phyloP scores from a whole-genome alignment of 75 land plant species.

The Cupressus sempervirens region DNA sequence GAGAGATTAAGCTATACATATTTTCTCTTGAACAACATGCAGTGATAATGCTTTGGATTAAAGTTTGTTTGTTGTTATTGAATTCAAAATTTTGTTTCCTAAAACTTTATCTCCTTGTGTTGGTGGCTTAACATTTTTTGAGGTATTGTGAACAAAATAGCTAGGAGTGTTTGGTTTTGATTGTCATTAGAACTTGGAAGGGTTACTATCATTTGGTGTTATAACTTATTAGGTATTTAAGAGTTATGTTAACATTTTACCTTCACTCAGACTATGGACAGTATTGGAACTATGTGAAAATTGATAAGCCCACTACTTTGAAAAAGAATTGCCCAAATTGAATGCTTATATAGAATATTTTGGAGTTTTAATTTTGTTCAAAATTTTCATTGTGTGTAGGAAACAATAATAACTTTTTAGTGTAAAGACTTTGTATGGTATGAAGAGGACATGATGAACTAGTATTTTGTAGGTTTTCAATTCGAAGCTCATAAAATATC shows the following conservation, averaged over 20 bases:
- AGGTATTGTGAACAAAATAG: too few relatives aligned
- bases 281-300: neutral
- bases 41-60: too few relatives aligned
- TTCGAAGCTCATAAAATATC: neutral
- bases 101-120: too few relatives aligned
- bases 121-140: too few relatives aligned
- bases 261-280: neutral
- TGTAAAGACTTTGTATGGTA: neutral
- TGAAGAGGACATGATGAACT: neutral
- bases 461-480: neutral
- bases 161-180: too few relatives aligned
- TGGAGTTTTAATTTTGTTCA: neutral
- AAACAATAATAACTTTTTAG: neutral
- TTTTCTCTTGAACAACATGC: too few relatives aligned
- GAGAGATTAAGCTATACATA: too few relatives aligned
- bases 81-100: too few relatives aligned
- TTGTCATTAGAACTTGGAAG: too few relatives aligned
- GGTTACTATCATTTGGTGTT: too few relatives aligned
- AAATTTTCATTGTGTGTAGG: neutral
- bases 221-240: too few relatives aligned
- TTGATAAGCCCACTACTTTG: neutral
- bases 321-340: neutral
- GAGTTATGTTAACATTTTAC: neutral
- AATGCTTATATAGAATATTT: neutral
- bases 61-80: too few relatives aligned